Percentiles rank a stretch among this genome's conserved stretches.
phyloP scores from a whole-genome alignment of 2,329 filamentous ascomycete species.

The Trichoderma koningiopsis region DNA sequence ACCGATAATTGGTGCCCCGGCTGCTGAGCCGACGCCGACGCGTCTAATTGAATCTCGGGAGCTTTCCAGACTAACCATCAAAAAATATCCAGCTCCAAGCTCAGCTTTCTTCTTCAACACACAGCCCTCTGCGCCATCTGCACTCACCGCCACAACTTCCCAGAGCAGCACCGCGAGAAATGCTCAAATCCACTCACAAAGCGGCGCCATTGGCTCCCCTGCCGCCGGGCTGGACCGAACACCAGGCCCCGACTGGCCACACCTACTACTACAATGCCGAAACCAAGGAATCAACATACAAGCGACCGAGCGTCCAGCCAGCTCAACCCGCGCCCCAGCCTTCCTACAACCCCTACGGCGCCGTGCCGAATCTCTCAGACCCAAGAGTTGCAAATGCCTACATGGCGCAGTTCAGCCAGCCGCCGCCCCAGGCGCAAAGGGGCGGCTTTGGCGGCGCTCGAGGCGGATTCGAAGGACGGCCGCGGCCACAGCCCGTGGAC shows the following conservation, averaged over 20 bases:
- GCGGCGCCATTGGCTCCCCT: slow-evolving; percentile 59
- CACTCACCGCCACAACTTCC: background rate
- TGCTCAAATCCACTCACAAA: slow-evolving; percentile 79
- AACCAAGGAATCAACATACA: slow-evolving; percentile 87
- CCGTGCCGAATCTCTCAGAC: slow-evolving; percentile 50
- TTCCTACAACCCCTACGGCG: slow-evolving; percentile 33
- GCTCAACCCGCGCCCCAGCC: slow-evolving; percentile 38
- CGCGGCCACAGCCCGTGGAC: slow-evolving; percentile 71
- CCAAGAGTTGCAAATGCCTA: slow-evolving; percentile 63
- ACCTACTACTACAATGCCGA: slow-evolving; percentile 83
- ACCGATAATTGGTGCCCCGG: background rate
- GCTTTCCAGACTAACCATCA: background rate
- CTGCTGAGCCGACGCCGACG: background rate
- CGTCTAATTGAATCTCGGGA: background rate
- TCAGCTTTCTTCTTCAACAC: background rate
- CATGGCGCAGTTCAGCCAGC: slow-evolving; percentile 55
- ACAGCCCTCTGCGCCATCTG: background rate
- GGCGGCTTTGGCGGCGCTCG: slow-evolving; percentile 40
- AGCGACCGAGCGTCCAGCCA: slow-evolving; percentile 59
- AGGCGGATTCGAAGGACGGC: slow-evolving; percentile 59
- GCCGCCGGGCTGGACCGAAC: slow-evolving; percentile 85
- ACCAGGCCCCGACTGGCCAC: slow-evolving; percentile 85
- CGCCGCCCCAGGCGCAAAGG: slow-evolving; percentile 41
- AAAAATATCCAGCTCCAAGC: slow-evolving; percentile 12
- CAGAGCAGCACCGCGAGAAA: background rate